These are phyloP conservation scores for Ceriops zippeliana DNA, from an alignment of 345 rosid species.

Conservation along the genomic window DNA sequence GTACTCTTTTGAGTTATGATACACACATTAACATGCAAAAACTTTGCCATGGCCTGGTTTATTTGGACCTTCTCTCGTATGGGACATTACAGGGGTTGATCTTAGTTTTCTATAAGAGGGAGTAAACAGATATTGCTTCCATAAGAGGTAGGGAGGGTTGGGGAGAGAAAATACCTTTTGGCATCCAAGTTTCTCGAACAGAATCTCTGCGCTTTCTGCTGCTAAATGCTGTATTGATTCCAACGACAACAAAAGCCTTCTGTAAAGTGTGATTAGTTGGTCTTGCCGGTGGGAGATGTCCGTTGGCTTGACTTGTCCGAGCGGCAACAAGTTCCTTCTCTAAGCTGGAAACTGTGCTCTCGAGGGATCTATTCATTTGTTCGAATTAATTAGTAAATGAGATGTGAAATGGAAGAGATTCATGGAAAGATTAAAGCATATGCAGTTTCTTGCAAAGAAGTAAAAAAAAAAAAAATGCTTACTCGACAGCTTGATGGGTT, in stretches of 20 bases:
- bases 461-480: not conserved
- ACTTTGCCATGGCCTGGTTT: too few species aligned
- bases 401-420: not conserved
- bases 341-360: constrained; percentile 59
- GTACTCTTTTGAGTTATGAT: too few species aligned
- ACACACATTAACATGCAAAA: too few species aligned
- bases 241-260: constrained; percentile 76
- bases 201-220: constrained; percentile 51
- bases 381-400: not conserved
- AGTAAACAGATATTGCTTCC: not conserved
- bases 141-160: too few species aligned
- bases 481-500: constrained; percentile 74
- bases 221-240: constrained; percentile 89
- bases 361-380: constrained; percentile 45
- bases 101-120: not conserved
- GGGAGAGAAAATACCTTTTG: not conserved
- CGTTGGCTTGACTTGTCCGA: constrained; percentile 27
- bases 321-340: constrained; percentile 62
- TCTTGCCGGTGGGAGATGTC: constrained; percentile 13
- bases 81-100: too few species aligned
- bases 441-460: not conserved
- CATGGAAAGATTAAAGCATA: not conserved
- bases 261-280: constrained; percentile 44
- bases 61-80: too few species aligned
- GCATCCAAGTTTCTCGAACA: constrained; percentile 2